These are phyloP conservation scores for Mallotus nudiflorus DNA, from an alignment of 345 rosid species.

Conservation along the genomic window DNA sequence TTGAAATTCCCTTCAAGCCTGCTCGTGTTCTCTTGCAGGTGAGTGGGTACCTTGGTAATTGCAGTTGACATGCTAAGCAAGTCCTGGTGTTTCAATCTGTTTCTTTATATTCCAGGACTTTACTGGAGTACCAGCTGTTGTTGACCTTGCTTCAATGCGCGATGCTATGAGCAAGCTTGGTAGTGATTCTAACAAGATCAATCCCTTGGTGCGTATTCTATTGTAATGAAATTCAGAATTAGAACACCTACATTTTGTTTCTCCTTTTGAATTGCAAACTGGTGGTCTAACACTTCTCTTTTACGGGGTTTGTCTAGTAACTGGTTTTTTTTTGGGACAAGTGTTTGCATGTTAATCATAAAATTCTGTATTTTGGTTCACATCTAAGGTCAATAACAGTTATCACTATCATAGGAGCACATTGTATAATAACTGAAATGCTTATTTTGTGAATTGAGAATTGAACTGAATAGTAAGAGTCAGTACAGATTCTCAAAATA, in stretches of 20 bases:
- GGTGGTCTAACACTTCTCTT: background rate
- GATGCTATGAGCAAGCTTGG: constrained; percentile 96
- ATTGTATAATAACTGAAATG: too few species aligned
- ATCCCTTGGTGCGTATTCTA: constrained; percentile 60
- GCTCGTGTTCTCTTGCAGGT: constrained; percentile 98
- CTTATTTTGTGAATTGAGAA: too few species aligned
- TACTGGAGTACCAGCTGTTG: constrained; percentile 99
- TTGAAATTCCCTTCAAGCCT: constrained; percentile 97
- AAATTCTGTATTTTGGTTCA: background rate
- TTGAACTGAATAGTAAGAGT: too few species aligned
- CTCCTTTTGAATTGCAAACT: background rate
- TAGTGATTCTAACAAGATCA: constrained; percentile 85
- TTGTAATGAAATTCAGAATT: background rate
- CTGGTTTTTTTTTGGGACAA: background rate
- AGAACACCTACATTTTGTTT: background rate
- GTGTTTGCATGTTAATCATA: background rate
- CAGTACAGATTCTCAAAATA: too few species aligned
- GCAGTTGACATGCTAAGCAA: background rate
- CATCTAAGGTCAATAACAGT: background rate
- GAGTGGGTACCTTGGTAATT: background rate
- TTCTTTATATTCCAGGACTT: constrained; percentile 68
- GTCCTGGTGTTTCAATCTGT: constrained; percentile 15
- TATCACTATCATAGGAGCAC: background rate
- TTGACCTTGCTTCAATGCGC: constrained; percentile 98
- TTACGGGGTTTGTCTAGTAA: background rate